Evolutionary conservation across 148 eudicot genomes (phyloP), one percentile per base, ranked within the genome.

Genomic region (Fagopyrum esculentum): DNA sequence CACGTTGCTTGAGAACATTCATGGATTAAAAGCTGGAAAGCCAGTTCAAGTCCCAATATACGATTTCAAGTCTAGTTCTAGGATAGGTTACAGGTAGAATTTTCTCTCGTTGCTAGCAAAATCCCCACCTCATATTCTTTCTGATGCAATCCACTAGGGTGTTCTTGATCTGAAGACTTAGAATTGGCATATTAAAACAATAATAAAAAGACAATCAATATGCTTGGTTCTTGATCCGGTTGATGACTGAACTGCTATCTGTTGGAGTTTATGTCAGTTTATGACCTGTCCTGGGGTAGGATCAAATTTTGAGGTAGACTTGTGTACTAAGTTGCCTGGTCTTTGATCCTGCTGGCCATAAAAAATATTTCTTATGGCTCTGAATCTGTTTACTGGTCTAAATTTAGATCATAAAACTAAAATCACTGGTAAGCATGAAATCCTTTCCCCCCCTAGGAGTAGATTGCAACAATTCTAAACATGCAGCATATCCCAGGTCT

Each of bases 51-150:
- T 91, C 81, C 99, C 99, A 35, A 76, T 92, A 69, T 96, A 96
- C 82, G 98, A 96, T 85, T 96, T 92, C 79, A 90, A 92, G 80
- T 78, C 98, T 76, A 96, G 99, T 83, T 85, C 91, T 66, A 89
- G 99, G 35, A 76, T 76, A 61, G 99, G 99, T 80, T 92, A 90
- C 91, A 96, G 96, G 98, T 95, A 49, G 45, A 74, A 0, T 64
- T 47, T 50, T 49, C 47, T 75, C 59, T 63, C 5, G n/a, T 10
- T 49, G 56, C 72, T 76, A 13, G 40, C 6, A 30, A 71, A 11
- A 22, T 0, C 40, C n/a, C 6, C 5, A 71, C 74, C 16, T 13
- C 17, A 2, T 47, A 17, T 71, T 48, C 54, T 30, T 30, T 29
- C 29, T 63, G 45, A 29, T 63, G 17, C 29, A 57, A n/a, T 30